Evolutionary conservation across 2,329 filamentous ascomycete genomes (phyloP), one percentile per base, ranked within the genome.

Genomic region (Diaporthe ilicicola): DNA sequence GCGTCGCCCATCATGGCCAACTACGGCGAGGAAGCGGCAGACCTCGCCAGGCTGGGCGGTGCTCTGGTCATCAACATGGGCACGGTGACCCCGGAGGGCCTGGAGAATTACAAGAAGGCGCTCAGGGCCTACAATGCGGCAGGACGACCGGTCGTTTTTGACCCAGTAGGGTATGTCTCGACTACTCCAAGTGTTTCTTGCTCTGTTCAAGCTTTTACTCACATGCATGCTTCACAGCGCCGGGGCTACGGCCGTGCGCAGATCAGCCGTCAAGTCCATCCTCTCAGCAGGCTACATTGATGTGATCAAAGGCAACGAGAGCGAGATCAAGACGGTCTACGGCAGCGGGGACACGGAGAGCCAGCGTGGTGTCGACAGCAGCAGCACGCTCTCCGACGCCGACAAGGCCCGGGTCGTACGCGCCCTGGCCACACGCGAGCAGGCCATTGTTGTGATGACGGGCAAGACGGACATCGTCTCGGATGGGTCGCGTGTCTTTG

Each of bases 1-100:
- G 93, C 93, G 15, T 96, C 93, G 24, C 95, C 95, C 48, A 98
- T 98, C 81, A 98, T 98, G 95, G 91, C 94, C 9, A 95, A 93
- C 80, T 93, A 95, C 76, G 93, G 91, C 32, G 89, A 91, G 64
- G 95, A 98, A 84, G 94, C 94, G 0, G 79, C 83, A 9, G 95
- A 98, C 77, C 87, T 98, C n/a, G 91, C 92, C 15, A 87, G 86
- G 37, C 87, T 97, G 0, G 91, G 91, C 46, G 94, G 93, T 13
- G 90, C 92, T 0, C 87, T 98, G 1, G 92, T 98, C 55, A 88
- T 98, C 78, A 98, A 98, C 82, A 98, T 98, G 94, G 95, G 95
- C 34, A 97, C 94, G 0, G 90, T 95, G 8, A 96, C 93, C 1
- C 90, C 91, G 0, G 92, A 94, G 6, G 91, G 91, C 44, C 81